Evolutionary conservation across 805 yeast genomes (phyloP).

Genomic region (Metschnikowia gelsemii): DNA sequence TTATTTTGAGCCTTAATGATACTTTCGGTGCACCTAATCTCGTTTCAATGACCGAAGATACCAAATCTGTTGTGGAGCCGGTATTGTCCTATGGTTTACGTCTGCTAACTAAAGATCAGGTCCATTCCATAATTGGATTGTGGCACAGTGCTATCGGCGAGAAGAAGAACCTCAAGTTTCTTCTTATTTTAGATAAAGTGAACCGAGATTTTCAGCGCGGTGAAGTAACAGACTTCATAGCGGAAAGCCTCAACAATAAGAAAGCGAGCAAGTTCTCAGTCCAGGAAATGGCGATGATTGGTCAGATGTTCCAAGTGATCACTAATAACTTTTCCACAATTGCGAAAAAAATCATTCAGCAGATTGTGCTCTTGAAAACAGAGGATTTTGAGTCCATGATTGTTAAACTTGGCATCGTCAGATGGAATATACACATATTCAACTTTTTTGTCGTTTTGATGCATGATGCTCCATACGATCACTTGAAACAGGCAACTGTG

Average conservation of each 20-base stretch:
- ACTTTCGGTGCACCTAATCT: conserved; percentile 32
- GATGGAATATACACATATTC: conserved; percentile 34
- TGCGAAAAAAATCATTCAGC: conserved; percentile 37
- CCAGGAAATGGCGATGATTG: conserved; percentile 22
- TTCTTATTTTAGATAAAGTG: conserved; percentile 19
- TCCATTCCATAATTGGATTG: conserved; percentile 18
- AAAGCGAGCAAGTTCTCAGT: conserved; percentile 19
- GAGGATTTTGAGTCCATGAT: conserved; percentile 28
- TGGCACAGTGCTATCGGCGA: conserved; percentile 21
- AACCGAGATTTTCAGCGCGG: conserved; percentile 9
- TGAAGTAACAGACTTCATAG: conserved; percentile 19
- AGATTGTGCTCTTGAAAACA: conserved; percentile 28
- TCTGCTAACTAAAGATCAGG: conserved; percentile 12
- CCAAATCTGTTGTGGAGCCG: conserved; percentile 14
- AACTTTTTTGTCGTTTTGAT: conserved; percentile 33
- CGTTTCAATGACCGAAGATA: conserved; percentile 13
- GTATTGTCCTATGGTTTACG: conserved; percentile 9
- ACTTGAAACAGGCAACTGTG: conserved; percentile 28
- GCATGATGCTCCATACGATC: conserved; percentile 36
- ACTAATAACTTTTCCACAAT: conserved; percentile 25
- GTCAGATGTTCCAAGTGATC: conserved; percentile 23
- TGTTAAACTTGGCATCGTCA: conserved; percentile 20
- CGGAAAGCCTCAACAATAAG: conserved; percentile 22
- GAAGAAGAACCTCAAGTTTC: conserved; percentile 21
- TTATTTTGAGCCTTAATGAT: conserved; percentile 31